Evolutionary conservation across 2,329 filamentous ascomycete genomes (phyloP), one percentile per base, ranked within the genome.

Genomic region (Sporothrix protearum): DNA sequence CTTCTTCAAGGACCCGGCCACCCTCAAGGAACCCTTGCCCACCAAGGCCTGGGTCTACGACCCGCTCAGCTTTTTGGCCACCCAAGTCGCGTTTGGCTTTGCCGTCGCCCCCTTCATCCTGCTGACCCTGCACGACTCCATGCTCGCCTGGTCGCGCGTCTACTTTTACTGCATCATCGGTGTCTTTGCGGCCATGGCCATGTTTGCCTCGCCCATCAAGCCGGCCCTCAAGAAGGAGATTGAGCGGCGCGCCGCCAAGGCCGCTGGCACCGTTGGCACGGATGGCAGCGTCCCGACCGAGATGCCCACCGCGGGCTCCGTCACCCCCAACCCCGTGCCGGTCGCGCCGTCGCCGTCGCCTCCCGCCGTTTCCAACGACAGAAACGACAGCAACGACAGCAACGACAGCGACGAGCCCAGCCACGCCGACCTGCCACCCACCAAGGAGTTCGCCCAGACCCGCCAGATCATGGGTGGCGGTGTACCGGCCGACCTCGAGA

Each of bases 111-210:
- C 96, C 0, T 99, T 99, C 81, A 87, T 97, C 59, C 84, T 97
- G 51, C 90, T 99, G 30, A 85, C 85, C 28, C 88, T 97, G 75
- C 81, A 84, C 22, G 87, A 89, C 73, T 94, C 91, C 10, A 80
- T 96, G 55, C 82, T 85, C 2, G 90, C 92, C 72, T 99, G 96
- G 96, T 82, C 88, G 0, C 88, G 92, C 55, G 92, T 97, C 47
- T 96, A 97, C 82, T 98, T 94, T 82, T 99, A 96, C 81, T 89
- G 88, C 42, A 84, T 96, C 70, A 78, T 94, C 73, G 90, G 89
- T 75, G 91, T 91, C 0, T 81, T 84, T 10, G 79, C 82, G 0
- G 88, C 89, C 22, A 87, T 94, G 71, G 87, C 84, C 8, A 91
- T 97, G 82, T 97, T 98, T 78, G 87, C 89, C 53, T 93, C 92